Percentiles rank a stretch among this genome's conserved stretches.
Evolutionary conservation across 306 rosid species (phyloP).

Genomic region (Cicer arietinum): DNA sequence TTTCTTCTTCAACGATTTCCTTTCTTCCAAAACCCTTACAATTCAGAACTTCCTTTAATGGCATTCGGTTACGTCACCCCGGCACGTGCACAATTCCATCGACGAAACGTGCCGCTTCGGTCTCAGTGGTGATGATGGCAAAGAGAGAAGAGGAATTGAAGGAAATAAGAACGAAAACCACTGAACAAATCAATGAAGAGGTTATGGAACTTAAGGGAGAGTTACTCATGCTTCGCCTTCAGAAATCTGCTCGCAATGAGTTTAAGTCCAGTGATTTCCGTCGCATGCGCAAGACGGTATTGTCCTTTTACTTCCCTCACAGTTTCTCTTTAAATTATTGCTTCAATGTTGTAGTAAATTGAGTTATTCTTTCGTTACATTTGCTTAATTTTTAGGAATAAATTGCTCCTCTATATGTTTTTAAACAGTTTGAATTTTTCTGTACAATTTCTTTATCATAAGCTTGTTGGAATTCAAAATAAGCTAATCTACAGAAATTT

Average conservation of each 20-base stretch:
- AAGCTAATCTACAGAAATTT: background rate
- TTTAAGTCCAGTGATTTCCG: conserved; percentile 85
- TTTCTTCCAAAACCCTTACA: conserved; percentile 37
- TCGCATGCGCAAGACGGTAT: conserved; percentile 89
- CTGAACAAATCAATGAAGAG: conserved; percentile 82
- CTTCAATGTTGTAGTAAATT: background rate
- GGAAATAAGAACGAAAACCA: conserved; percentile 68
- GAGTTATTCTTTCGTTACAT: background rate
- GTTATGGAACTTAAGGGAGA: conserved; percentile 91
- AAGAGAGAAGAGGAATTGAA: conserved; percentile 80
- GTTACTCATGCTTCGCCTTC: conserved; percentile 87
- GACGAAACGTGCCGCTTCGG: conserved; percentile 42
- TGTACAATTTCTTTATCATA: background rate
- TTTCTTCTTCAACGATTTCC: conserved; percentile 41
- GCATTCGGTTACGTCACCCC: conserved; percentile 34
- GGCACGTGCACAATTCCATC: conserved; percentile 44
- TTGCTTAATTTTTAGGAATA: background rate
- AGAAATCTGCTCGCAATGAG: conserved; percentile 80
- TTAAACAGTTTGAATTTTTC: no score
- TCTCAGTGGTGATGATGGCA: conserved; percentile 78
- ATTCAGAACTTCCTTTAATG: conserved; percentile 36
- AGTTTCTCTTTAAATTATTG: background rate
- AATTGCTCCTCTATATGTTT: background rate
- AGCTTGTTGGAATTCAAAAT: background rate
- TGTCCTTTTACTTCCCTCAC: background rate